A percentile compares a stretch with the other conserved stretches of the same genome.
Conservation (phyloP, 2,329 filamentous ascomycete species). For the Sarocladiaceae sp. region DNA sequence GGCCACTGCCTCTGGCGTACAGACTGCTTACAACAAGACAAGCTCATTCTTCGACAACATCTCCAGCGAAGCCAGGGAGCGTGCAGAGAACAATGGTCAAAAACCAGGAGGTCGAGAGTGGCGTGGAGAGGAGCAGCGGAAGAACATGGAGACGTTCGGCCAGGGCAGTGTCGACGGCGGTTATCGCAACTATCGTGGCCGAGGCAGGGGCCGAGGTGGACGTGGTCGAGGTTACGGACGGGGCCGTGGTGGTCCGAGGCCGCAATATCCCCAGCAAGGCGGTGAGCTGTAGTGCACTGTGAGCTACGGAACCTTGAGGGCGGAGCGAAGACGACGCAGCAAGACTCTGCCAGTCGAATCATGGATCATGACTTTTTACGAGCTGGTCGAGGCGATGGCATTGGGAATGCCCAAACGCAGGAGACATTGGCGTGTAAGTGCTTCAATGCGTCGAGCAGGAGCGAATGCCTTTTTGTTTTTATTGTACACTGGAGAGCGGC, state of each 20-base stretch:
- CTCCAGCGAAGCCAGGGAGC: conserved; percentile 86
- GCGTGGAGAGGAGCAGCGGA: conserved; percentile 87
- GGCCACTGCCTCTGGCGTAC: conserved; percentile 36
- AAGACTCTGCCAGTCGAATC: neutral
- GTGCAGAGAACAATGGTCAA: conserved; percentile 65
- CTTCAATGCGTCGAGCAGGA: neutral
- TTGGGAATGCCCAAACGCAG: neutral
- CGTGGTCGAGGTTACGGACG: conserved; percentile 31
- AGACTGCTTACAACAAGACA: conserved; percentile 74
- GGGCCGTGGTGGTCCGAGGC: conserved; percentile 33
- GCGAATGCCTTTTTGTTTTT: conserved; percentile 6
- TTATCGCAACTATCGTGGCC: conserved; percentile 73
- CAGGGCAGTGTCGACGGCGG: conserved; percentile 89
- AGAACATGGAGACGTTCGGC: conserved; percentile 97
- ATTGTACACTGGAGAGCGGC: conserved; percentile 5
- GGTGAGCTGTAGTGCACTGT: conserved; percentile 22
- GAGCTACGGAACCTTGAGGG: conserved; percentile 12
- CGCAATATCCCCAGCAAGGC: conserved; percentile 22
- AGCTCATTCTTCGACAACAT: conserved; percentile 98
- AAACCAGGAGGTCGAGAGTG: conserved; percentile 80
- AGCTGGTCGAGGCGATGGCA: neutral
- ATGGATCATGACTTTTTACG: neutral
- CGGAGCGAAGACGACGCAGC: neutral
- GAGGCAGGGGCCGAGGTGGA: conserved; percentile 67
- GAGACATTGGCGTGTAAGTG: neutral